Evolutionary conservation across 352 stramenopile species (phyloP).

Genomic region (Pythium chondricola): DNA sequence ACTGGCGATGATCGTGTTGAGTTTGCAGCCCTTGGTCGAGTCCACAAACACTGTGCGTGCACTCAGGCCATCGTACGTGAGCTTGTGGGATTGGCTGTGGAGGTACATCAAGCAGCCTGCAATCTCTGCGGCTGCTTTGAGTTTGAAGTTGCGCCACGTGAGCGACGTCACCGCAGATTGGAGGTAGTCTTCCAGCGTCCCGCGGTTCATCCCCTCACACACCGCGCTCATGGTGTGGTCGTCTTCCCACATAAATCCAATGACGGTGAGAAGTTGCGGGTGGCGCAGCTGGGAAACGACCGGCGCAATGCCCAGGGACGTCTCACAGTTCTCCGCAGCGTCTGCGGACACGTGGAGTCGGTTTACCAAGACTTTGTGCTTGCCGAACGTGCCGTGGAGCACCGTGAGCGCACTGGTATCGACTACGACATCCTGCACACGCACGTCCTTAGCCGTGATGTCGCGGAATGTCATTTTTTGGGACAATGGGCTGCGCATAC

Average conservation of each 20-base stretch:
- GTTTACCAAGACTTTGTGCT: constrained; percentile 48
- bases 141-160: constrained; percentile 76
- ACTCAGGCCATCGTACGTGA: constrained; percentile 68
- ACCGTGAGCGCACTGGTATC: constrained; percentile 41
- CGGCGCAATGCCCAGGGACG: constrained; percentile 44
- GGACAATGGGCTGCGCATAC: constrained; percentile 8
- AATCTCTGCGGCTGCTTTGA: constrained; percentile 61
- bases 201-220: constrained; percentile 64
- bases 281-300: constrained; percentile 63
- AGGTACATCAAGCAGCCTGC: constrained; percentile 69
- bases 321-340: constrained; percentile 46
- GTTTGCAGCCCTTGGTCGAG: constrained; percentile 64
- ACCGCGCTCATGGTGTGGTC: constrained; percentile 52
- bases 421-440: constrained; percentile 33
- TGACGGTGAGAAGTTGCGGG: constrained; percentile 52
- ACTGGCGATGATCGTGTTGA: constrained; percentile 69
- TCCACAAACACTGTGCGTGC: constrained; percentile 69
- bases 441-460: constrained; percentile 35
- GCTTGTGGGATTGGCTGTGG: constrained; percentile 52
- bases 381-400: constrained; percentile 35
- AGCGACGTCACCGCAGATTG: constrained; percentile 26
- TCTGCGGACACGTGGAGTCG: constrained; percentile 48
- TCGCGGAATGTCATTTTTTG: constrained; percentile 56
- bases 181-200: constrained; percentile 59
- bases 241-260: constrained; percentile 59